Conservation (phyloP, 345 rosid genomes). For the Aquilaria sinensis region DNA sequence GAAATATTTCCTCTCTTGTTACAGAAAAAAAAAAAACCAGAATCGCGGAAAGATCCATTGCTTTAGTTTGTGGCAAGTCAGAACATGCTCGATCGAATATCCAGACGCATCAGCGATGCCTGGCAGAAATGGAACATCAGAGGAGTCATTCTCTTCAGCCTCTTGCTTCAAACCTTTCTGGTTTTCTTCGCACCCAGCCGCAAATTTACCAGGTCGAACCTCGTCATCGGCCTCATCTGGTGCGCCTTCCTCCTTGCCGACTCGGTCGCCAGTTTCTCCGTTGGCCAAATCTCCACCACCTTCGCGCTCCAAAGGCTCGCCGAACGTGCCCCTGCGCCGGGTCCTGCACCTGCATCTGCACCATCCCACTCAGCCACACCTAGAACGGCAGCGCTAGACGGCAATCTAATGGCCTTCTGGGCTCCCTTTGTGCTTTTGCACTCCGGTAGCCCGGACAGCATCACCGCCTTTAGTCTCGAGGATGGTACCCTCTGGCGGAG, state of each 20-base stretch:
- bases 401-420: conserved; percentile 57
- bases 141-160: conserved; percentile 49
- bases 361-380: too few relatives aligned
- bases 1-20: too few relatives aligned
- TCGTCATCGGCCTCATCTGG: conserved; percentile 39
- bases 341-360: too few relatives aligned
- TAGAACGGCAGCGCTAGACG: conserved; percentile 7
- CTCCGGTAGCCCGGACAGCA: conserved; percentile 64
- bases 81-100: conserved; percentile 34
- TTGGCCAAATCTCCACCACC: conserved; percentile 51
- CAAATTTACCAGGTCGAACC: conserved; percentile 34
- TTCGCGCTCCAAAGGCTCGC: conserved; percentile 8
- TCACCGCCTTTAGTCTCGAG: conserved; percentile 58
- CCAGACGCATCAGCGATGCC: conserved; percentile 13
- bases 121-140: conserved; percentile 60
- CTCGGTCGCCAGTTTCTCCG: conserved; percentile 45
- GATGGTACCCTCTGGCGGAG: conserved; percentile 65
- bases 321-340: too few relatives aligned
- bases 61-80: too few relatives aligned
- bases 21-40: too few relatives aligned
- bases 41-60: too few relatives aligned
- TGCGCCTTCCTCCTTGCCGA: conserved; percentile 54
- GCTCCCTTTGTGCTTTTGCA: conserved; percentile 62
- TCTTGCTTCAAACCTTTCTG: conserved; percentile 12
- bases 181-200: conserved; percentile 36